Percentiles rank a stretch among this genome's conserved stretches.
Conservation (phyloP, 2,329 filamentous ascomycete genomes). For the Neocatenulostroma microsporum region DNA sequence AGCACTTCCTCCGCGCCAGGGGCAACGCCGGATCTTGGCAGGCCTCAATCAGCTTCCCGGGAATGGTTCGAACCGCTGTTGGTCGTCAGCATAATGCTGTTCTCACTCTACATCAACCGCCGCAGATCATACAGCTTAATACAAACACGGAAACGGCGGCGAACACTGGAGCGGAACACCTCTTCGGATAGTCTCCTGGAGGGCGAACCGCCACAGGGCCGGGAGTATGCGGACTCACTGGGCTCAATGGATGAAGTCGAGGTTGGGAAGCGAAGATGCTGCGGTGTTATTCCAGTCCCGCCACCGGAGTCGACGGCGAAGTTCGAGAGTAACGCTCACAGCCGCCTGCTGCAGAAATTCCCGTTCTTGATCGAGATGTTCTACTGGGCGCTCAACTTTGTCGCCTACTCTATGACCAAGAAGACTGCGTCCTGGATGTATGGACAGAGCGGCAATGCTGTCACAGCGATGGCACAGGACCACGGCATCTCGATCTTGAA, state of each 20-base stretch:
- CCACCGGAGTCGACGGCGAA: conserved; percentile 23
- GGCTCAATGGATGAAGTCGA: conserved; percentile 3
- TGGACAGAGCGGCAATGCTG: conserved; percentile 35
- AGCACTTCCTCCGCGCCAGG: no score
- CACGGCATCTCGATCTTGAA: conserved; percentile 50
- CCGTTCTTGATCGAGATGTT: conserved; percentile 67
- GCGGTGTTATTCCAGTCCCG: conserved; percentile 5
- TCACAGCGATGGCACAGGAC: conserved; percentile 50
- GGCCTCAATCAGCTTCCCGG: conserved; percentile 15
- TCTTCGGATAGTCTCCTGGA: not conserved
- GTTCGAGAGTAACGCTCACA: conserved; percentile 55
- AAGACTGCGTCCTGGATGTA: conserved; percentile 21
- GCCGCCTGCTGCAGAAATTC: conserved; percentile 57
- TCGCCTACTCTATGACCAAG: conserved; percentile 54
- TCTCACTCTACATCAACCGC: conserved; percentile 33
- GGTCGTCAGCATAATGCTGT: conserved; percentile 34
- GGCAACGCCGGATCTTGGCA: conserved; percentile 11
- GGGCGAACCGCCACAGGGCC: conserved; percentile 1
- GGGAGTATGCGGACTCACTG: conserved; percentile 5
- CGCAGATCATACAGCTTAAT: conserved; percentile 27
- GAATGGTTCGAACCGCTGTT: conserved; percentile 18
- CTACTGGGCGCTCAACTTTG: conserved; percentile 61
- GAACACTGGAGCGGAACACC: not conserved
- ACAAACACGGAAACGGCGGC: not conserved
- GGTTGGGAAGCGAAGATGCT: not conserved